Conservation (phyloP, 1,284 basidiomycete genomes). For the Cryptococcus sp. region DNA sequence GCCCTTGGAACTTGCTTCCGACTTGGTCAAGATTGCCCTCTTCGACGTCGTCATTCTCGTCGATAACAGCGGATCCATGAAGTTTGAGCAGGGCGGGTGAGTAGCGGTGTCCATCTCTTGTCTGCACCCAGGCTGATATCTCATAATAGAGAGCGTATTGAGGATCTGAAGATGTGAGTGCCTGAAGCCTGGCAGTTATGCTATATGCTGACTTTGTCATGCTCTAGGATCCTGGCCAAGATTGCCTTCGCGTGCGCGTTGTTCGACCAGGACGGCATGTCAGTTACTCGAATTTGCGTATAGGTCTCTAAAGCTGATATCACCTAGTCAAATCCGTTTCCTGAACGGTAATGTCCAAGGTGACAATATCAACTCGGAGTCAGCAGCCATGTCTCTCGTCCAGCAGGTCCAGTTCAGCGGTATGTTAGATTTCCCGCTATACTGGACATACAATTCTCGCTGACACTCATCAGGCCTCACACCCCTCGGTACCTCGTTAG, state of each 20-base stretch:
- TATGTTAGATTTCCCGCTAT: conserved; percentile 6
- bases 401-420: conserved; percentile 54
- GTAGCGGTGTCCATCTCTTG: not conserved
- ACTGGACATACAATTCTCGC: not conserved
- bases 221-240: conserved; percentile 43
- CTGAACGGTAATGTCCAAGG: conserved; percentile 55
- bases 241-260: conserved; percentile 53
- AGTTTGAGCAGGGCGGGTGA: conserved; percentile 49
- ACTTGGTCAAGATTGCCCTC: conserved; percentile 53
- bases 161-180: conserved; percentile 36
- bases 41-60: conserved; percentile 53
- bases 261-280: conserved; percentile 56
- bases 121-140: not conserved
- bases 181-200: not conserved
- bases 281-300: conserved; percentile 1
- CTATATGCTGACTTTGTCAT: not conserved
- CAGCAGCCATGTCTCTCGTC: conserved; percentile 50
- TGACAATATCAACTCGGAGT: conserved; percentile 54
- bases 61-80: conserved; percentile 54
- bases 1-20: conserved; percentile 53
- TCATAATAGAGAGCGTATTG: conserved; percentile 34
- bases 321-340: conserved; percentile 50
- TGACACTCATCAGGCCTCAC: conserved; percentile 38
- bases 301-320: not conserved
- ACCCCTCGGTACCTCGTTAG: conserved; percentile 53